Conservation (phyloP, 2,329 filamentous ascomycete genomes). For the Aspergillus spinulosporus region DNA sequence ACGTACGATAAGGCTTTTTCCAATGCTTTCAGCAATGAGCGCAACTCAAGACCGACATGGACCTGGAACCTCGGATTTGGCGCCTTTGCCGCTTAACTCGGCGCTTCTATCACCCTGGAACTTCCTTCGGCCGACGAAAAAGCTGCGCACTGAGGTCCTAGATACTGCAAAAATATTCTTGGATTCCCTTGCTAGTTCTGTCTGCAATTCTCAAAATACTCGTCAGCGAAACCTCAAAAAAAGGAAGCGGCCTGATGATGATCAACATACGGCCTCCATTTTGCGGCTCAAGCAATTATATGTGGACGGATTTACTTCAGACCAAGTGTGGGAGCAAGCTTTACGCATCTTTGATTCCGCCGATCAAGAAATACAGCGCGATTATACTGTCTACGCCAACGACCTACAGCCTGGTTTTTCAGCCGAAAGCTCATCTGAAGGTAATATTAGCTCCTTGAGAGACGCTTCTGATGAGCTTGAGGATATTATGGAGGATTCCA, state of each 20-base stretch:
- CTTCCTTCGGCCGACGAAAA: constrained; percentile 72
- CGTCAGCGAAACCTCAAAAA: constrained; percentile 71
- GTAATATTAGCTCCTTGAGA: constrained; percentile 19
- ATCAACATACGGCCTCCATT: constrained; percentile 40
- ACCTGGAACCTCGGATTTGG: neutral
- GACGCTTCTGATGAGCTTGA: constrained; percentile 21
- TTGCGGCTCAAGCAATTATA: constrained; percentile 84
- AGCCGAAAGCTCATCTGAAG: constrained; percentile 7
- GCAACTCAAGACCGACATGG: neutral
- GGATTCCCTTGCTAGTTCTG: constrained; percentile 71
- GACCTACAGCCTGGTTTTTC: constrained; percentile 14
- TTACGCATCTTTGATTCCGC: constrained; percentile 74
- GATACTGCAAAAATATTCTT: constrained; percentile 76
- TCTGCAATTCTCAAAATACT: constrained; percentile 71
- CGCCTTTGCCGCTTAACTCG: constrained; percentile 21
- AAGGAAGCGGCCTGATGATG: constrained; percentile 65
- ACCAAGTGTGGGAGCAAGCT: constrained; percentile 93
- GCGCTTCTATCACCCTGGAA: constrained; percentile 64
- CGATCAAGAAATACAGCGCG: constrained; percentile 53
- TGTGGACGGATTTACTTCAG: constrained; percentile 79
- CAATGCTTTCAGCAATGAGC: neutral
- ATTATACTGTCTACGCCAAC: constrained; percentile 42
- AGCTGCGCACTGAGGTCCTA: constrained; percentile 68
- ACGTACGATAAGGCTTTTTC: no score
- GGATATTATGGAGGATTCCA: constrained; percentile 16